Evolutionary conservation across 306 rosid genomes (phyloP), one percentile per base, ranked within the genome.

Genomic region (Senna tora): DNA sequence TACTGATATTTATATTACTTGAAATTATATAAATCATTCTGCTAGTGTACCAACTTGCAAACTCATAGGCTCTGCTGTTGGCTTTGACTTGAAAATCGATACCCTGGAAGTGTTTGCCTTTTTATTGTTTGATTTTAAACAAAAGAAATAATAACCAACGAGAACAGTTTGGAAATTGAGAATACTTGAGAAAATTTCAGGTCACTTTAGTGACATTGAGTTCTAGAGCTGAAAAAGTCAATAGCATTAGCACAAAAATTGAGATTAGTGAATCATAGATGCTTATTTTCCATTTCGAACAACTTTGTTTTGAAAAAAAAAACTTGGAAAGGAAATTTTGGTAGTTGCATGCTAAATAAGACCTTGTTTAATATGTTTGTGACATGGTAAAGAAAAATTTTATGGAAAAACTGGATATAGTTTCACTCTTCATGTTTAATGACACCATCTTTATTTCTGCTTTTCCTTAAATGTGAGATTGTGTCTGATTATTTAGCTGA

Each of bases 11-110:
- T 0, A 1, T 7, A 43, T 42, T 55, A 19, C 43, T 75, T 56
- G 42, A 75, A 75, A 45, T 43, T 33, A 47, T 46, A 25, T 56
- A 1, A 33, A 50, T 56, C 78, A 22, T 74, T 50, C 47, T 75
- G 67, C 57, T 32, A 3, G 19, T 56, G 32, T 75, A 21, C 32
- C 34, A 20, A 28, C 72, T 38, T 74, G 45, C 47, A 52, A 25
- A 16, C 21, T 12, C 65, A n/a, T n/a, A 11, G 42, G 7, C 25
- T 50, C 30, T 73, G 25, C 9, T 62, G 45, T 62, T 50, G 42
- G 62, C 5, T 60, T 72, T 72, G 28, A 36, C 13, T 19, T 42
- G 39, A 75, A 32, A 19, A 25, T 25, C 9, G 1, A 9, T 41
- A 47, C 22, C 10, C 65, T 25, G 16, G 36, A 74, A 38, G 11